Conservation (phyloP, 306 rosid genomes). For the Rosa lucieae region DNA sequence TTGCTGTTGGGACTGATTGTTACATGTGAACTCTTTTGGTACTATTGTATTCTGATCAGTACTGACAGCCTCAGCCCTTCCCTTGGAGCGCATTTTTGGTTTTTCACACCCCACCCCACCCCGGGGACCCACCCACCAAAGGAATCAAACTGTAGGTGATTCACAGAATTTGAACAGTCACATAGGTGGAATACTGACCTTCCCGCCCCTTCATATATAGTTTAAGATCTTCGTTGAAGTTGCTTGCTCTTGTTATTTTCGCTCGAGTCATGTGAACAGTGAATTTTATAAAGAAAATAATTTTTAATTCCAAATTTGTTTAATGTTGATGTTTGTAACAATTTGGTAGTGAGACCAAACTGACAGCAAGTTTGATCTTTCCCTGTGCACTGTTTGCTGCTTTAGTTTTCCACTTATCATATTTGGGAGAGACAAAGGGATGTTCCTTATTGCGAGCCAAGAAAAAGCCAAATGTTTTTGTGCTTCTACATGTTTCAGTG, state of each 20-base stretch:
- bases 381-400: background rate
- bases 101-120: background rate
- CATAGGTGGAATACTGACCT: background rate
- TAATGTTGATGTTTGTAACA: background rate
- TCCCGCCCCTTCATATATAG: background rate
- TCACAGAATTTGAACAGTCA: background rate
- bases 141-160: background rate
- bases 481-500: background rate
- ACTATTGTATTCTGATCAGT: background rate
- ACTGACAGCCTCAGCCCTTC: background rate
- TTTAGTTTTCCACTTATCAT: background rate
- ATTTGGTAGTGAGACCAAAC: background rate
- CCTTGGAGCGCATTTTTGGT: background rate
- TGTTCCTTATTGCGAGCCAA: background rate
- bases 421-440: background rate
- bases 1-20: background rate
- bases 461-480: too few species aligned
- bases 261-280: background rate
- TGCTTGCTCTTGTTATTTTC: background rate
- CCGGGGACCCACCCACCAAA: too few species aligned
- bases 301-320: background rate
- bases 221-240: background rate
- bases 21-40: background rate
- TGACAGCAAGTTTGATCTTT: background rate
- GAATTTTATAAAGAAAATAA: background rate